Evolutionary conservation across 2,329 filamentous ascomycete genomes (phyloP).

Genomic region (Cucurbitaria berberidis): DNA sequence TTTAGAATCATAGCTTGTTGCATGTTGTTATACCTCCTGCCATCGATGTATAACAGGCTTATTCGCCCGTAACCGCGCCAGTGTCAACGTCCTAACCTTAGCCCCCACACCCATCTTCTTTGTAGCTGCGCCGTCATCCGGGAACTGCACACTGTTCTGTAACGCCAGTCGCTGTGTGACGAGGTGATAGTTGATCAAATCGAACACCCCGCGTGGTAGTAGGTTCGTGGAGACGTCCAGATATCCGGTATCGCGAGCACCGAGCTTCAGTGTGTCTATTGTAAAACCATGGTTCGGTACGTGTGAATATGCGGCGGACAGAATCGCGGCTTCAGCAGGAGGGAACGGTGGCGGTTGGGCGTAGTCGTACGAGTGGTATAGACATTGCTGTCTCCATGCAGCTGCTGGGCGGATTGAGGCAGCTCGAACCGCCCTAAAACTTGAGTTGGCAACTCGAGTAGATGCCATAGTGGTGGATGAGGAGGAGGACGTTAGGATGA

Average conservation of each 20-base stretch:
- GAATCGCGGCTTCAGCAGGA: slow-evolving; percentile 73
- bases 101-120: slow-evolving; percentile 59
- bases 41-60: slow-evolving; percentile 73
- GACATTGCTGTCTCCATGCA: slow-evolving; percentile 23
- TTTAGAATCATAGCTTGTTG: neutral
- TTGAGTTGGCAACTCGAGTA: slow-evolving; percentile 29
- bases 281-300: slow-evolving; percentile 87
- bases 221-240: slow-evolving; percentile 85
- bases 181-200: slow-evolving; percentile 80
- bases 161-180: slow-evolving; percentile 69
- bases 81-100: slow-evolving; percentile 73
- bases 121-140: slow-evolving; percentile 36
- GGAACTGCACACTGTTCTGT: slow-evolving; percentile 55
- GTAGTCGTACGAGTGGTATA: slow-evolving; percentile 48
- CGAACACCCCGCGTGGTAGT: slow-evolving; percentile 79
- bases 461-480: slow-evolving; percentile 37
- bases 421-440: slow-evolving; percentile 33
- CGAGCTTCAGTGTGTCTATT: slow-evolving; percentile 71
- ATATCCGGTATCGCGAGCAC: slow-evolving; percentile 83
- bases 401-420: slow-evolving; percentile 23
- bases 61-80: slow-evolving; percentile 81
- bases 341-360: slow-evolving; percentile 65
- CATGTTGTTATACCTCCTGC: slow-evolving; percentile 72
- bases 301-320: slow-evolving; percentile 78
- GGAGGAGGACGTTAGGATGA: slow-evolving; percentile 14